Base-by-base conservation (phyloP, 495 filamentous ascomycete species). In the Lasiosphaeria hispida region DNA sequence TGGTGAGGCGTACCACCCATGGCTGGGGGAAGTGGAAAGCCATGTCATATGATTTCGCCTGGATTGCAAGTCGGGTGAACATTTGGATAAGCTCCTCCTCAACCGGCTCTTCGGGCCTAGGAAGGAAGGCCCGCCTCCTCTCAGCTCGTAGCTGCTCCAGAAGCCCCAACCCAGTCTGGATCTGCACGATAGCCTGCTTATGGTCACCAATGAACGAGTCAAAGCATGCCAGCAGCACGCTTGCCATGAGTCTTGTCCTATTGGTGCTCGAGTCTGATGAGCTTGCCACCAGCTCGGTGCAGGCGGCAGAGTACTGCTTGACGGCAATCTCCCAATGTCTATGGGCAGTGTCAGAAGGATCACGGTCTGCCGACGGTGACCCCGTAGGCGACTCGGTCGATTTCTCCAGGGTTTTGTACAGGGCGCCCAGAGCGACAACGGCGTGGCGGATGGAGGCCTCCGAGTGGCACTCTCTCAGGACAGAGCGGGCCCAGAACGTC, bases 381-480 rank as follows among this genome's bases (percentile, higher is more conserved):
- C 63, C 53, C 0, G 71, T 72, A 14, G 75, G 75, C n/a, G 79
- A 74, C 64, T 81, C 75, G 58, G 75, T 70, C 51, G 75, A 69
- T 69, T 78, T 77, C 68, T 80, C 75, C 43, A 86, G 69, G 3
- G 80, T 82, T 61, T 86, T 82, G 57, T 87, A 87, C 19, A 87
- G 70, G 1, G 84, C 82, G 47, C 83, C 82, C 23, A 89, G 70
- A 39, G 85, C 86, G 11, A 87, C 75, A 1, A 87, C 78, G 7
- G 86, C 84, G 67, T 89, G 85, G 18, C 82, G 77, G 42, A 89
- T 83, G 4, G 82, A 76, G 4, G 85, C 74, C 64, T 87, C 83
- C 13, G 77, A 77, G 47, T 83, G 78, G 40, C 82, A 84, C 58
- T 83, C 83, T 64, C 85, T 82, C 36, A 87, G 68, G 10, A 88